Evolutionary conservation across 257 asterid species (phyloP).

Genomic region (Salvia rosmarinus): DNA sequence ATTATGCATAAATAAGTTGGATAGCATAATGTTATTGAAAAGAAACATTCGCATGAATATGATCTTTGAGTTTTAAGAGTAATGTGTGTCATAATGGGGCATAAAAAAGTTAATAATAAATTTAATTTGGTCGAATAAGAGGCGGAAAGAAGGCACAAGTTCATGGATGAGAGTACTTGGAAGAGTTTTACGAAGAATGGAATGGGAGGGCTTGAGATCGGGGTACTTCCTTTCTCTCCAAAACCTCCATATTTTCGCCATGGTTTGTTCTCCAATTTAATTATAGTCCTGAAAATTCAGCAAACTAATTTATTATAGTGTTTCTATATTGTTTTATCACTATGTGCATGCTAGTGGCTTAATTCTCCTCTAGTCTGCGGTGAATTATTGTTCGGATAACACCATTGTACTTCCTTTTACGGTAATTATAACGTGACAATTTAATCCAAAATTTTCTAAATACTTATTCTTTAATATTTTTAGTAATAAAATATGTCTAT

Average conservation of each 20-base stretch:
- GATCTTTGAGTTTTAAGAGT: background rate
- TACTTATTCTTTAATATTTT: too few relatives aligned
- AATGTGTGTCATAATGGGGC: background rate
- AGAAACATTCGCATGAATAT: background rate
- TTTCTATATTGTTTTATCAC: too few relatives aligned
- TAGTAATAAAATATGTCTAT: too few relatives aligned
- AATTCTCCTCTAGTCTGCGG: too few relatives aligned
- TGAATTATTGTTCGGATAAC: too few relatives aligned
- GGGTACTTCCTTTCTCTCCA: background rate
- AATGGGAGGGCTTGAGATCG: conserved; percentile 73
- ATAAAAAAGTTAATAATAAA: conserved; percentile 7
- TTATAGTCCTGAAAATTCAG: background rate
- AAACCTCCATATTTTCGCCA: background rate
- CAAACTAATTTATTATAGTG: background rate
- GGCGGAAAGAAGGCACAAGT: conserved; percentile 87
- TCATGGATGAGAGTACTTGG: conserved; percentile 77
- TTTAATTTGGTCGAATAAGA: conserved; percentile 76
- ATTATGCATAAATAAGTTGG: background rate
- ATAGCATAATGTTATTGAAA: background rate
- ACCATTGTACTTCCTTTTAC: too few relatives aligned
- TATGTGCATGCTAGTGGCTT: too few relatives aligned
- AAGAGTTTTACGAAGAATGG: conserved; percentile 90
- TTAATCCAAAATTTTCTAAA: too few relatives aligned
- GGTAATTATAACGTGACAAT: too few relatives aligned
- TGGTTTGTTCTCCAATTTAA: background rate